These are phyloP conservation scores for Cryphonectria japonica DNA, from an alignment of 2,329 filamentous ascomycete genomes.

Conservation along the genomic window DNA sequence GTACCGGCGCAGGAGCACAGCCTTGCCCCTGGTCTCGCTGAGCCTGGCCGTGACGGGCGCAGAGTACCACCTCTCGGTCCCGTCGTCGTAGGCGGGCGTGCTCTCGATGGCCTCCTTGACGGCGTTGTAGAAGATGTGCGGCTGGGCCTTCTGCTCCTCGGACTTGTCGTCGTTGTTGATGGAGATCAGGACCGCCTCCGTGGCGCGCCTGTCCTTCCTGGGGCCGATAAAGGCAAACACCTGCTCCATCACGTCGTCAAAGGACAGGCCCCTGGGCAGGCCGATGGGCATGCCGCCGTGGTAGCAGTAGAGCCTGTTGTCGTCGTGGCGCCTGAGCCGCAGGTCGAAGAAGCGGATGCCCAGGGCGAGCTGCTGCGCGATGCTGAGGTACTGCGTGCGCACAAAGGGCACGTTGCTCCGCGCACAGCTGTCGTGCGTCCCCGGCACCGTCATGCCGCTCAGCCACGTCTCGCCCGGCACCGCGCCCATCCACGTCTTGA, in stretches of 20 bases:
- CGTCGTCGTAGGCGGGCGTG: slow-evolving; percentile 37
- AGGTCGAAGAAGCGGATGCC: slow-evolving; percentile 76
- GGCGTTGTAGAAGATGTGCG: slow-evolving; percentile 44
- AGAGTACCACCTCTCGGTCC: slow-evolving; percentile 61
- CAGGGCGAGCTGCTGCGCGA: slow-evolving; percentile 67
- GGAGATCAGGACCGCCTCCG: slow-evolving; percentile 69
- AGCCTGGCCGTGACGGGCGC: slow-evolving; percentile 58
- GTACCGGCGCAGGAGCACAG: slow-evolving; percentile 68
- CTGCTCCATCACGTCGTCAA: slow-evolving; percentile 62
- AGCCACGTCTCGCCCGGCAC: slow-evolving; percentile 61
- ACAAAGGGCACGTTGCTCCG: slow-evolving; percentile 59
- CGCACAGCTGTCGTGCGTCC: slow-evolving; percentile 68
- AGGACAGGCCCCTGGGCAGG: slow-evolving; percentile 64
- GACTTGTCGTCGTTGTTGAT: slow-evolving; percentile 70
- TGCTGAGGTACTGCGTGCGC: slow-evolving; percentile 69
- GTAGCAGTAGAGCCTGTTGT: slow-evolving; percentile 64
- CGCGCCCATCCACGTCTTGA: slow-evolving; percentile 65
- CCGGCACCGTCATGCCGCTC: slow-evolving; percentile 69
- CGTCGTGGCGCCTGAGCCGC: slow-evolving; percentile 47
- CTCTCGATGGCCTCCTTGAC: slow-evolving; percentile 60
- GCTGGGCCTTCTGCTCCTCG: slow-evolving; percentile 57
- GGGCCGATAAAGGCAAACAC: slow-evolving; percentile 62
- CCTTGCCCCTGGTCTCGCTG: slow-evolving; percentile 66
- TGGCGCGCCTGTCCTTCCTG: slow-evolving; percentile 48
- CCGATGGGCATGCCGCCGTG: slow-evolving; percentile 73